Base-by-base conservation (phyloP, 2,329 filamentous ascomycete genomes). In the Aspergillus fructus region DNA sequence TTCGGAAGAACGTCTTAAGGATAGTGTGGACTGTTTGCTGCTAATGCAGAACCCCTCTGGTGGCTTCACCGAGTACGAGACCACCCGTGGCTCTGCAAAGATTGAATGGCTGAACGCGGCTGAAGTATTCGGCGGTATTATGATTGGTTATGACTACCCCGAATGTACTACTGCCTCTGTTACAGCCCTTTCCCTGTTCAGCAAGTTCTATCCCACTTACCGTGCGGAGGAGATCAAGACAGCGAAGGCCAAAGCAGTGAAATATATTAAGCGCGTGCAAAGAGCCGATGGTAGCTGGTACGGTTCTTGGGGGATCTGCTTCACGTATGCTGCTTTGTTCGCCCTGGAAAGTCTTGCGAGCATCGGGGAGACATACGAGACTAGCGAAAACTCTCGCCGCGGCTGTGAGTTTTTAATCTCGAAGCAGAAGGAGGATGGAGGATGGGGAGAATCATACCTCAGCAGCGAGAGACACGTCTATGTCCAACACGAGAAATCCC, bases 61-160 rank as follows among this genome's bases (percentile, higher is more conserved):
- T 21, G 94, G 91, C 3, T 93, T 92, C 70, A 90, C 91, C 0
- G 94, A 91, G 15, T 99, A 99, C 72, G 94, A 99, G 71, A 85
- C 85, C 2, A 89, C 88, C 1, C 86, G 94, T 24, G 93, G 89
- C 2, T 89, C 90, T 9, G 82, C 89, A 64, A 85, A 84, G 64
- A 74, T 97, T 64, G 94, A 99, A 74, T 82, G 87, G 72, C 83
- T 99, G 43, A 99, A 99, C 68, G 93, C 93, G 0, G 94, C 94
- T 1, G 94, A 99, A 72, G 93, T 99, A 0, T 99, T 99, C 73
- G 93, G 91, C 13, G 85, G 88, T 19, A 99, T 99, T 77, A 99
- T 99, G 94, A 89, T 99, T 53, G 93, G 97, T 71, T 99, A 99
- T 73, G 91, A 96, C 72, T 97, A 99, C 69, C 92, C 93, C 0